Evolutionary conservation across 305 asterid species (phyloP).

Genomic region (Ajuga reptans): DNA sequence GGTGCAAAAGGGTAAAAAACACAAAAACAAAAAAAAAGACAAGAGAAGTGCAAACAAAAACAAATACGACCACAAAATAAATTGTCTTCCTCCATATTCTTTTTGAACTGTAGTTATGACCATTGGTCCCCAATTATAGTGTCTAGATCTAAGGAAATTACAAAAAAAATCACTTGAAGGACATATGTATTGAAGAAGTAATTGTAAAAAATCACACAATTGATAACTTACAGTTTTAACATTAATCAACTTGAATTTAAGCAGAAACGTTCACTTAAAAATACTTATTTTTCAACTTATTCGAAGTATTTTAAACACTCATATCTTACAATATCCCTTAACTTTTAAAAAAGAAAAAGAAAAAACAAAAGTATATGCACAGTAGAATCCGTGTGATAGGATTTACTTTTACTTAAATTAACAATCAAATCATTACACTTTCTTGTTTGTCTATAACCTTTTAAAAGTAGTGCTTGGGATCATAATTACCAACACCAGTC

Average conservation of each 20-base stretch:
- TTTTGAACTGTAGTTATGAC: not conserved
- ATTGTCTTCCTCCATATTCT: not conserved
- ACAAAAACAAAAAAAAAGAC: not conserved
- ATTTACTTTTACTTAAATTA: slow-evolving; percentile 22
- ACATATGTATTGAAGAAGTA: too few relatives aligned
- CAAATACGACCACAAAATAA: slow-evolving; percentile 1
- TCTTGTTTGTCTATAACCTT: slow-evolving; percentile 22
- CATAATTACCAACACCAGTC: slow-evolving; percentile 26
- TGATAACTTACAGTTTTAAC: too few relatives aligned
- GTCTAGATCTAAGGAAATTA: not conserved
- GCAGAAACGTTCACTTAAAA: too few relatives aligned
- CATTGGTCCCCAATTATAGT: not conserved
- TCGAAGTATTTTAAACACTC: too few relatives aligned
- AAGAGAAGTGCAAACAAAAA: slow-evolving; percentile 7
- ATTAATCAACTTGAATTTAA: too few relatives aligned
- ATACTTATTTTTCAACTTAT: too few relatives aligned
- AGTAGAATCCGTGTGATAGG: not conserved
- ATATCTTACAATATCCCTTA: too few relatives aligned
- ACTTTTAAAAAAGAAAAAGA: too few relatives aligned
- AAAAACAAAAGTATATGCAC: slow-evolving; percentile 9
- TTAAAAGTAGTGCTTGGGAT: slow-evolving; percentile 20
- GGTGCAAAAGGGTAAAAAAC: not conserved
- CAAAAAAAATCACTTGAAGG: not conserved
- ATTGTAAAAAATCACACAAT: too few relatives aligned
- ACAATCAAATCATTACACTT: slow-evolving; percentile 28